Evolutionary conservation across 2,329 filamentous ascomycete genomes (phyloP).

Genomic region (Pseudogymnoascus sp.): DNA sequence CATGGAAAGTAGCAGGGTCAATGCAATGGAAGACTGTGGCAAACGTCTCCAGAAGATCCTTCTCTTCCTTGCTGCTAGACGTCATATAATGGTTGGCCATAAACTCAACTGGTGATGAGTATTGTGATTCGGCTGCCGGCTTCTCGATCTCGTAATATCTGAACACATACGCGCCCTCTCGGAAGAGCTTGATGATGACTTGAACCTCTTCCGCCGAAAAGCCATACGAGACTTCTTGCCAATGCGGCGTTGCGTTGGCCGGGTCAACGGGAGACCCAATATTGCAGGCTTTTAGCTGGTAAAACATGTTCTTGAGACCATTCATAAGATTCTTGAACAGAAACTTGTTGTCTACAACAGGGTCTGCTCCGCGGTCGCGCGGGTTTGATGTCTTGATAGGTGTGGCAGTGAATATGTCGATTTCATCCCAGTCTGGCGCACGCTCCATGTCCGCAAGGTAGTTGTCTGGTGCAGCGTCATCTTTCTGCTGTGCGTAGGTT

Average conservation of each 20-base stretch:
- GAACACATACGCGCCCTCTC: constrained; percentile 92
- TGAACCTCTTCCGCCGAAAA: constrained; percentile 96
- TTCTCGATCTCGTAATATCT: constrained; percentile 93
- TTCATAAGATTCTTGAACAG: constrained; percentile 95
- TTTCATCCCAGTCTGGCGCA: constrained; percentile 91
- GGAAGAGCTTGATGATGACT: constrained; percentile 93
- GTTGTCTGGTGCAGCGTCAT: constrained; percentile 60
- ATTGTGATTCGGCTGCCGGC: constrained; percentile 59
- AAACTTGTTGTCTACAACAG: constrained; percentile 94
- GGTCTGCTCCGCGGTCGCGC: constrained; percentile 78
- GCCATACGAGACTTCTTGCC: constrained; percentile 91
- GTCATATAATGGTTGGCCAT: constrained; percentile 94
- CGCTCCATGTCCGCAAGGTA: constrained; percentile 76
- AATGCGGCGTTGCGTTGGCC: constrained; percentile 74
- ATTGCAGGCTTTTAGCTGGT: constrained; percentile 87
- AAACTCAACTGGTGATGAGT: constrained; percentile 78
- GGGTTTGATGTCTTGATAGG: constrained; percentile 94
- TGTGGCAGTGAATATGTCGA: constrained; percentile 92
- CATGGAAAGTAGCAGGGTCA: constrained; percentile 95
- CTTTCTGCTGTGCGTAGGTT: constrained; percentile 57
- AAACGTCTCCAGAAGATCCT: constrained; percentile 93
- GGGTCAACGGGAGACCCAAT: constrained; percentile 62
- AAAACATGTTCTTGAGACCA: constrained; percentile 92
- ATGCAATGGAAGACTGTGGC: constrained; percentile 98
- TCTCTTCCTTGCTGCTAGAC: constrained; percentile 90